Conservation (phyloP, 2,329 filamentous ascomycete genomes). For the Colletotrichum scovillei region DNA sequence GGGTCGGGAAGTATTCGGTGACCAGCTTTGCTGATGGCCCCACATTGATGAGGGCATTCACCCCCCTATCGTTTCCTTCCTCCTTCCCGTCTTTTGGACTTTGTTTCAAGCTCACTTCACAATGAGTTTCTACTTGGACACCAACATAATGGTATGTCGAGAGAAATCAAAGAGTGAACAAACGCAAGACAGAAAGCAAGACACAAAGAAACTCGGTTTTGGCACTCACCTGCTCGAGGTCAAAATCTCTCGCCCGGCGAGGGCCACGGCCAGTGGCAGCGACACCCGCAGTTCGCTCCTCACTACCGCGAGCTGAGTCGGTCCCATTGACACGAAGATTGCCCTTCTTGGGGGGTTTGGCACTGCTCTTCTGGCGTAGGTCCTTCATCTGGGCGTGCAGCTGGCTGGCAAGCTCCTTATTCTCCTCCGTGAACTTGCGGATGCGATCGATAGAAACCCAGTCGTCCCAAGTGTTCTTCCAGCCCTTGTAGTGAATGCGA, state of each 20-base stretch:
- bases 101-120: constrained; percentile 8
- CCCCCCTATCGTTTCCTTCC: neutral
- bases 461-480: constrained; percentile 99
- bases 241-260: constrained; percentile 81
- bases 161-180: constrained; percentile 1
- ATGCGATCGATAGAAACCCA: constrained; percentile 96
- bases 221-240: constrained; percentile 81
- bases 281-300: constrained; percentile 76
- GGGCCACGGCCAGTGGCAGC: constrained; percentile 74
- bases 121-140: neutral
- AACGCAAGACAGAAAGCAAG: constrained; percentile 33
- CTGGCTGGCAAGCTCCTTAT: constrained; percentile 86
- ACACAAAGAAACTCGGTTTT: constrained; percentile 36
- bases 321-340: constrained; percentile 57
- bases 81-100: neutral
- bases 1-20: neutral
- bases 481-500: constrained; percentile 98
- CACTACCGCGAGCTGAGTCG: constrained; percentile 78
- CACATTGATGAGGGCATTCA: constrained; percentile 20
- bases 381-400: constrained; percentile 76
- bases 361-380: constrained; percentile 60
- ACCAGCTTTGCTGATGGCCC: neutral
- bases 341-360: constrained; percentile 66
- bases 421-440: constrained; percentile 94
- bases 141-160: neutral